Evolutionary conservation across 805 yeast genomes (phyloP), one percentile per base, ranked within the genome.

Genomic region (Saccharomyces mikatae): DNA sequence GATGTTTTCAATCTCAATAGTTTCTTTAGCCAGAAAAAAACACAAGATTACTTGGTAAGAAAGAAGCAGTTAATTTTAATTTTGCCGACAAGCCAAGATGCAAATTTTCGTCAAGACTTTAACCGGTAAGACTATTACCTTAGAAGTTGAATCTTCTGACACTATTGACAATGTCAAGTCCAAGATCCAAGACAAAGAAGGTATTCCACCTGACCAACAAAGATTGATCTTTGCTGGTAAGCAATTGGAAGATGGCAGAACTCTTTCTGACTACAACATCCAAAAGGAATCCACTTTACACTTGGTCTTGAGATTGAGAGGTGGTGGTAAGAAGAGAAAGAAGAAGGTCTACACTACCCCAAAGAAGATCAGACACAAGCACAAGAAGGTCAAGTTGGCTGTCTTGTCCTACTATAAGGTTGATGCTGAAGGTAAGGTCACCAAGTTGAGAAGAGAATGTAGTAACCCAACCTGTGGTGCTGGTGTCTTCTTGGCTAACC

Each of bases 341-440:
- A 94, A 94, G 97, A 92, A 92, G 96, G 97, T 90, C 76, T 94
- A 92, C 92, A 92, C 98, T 82, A 92, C 98, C 76, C 99, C 99
- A 84, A 94, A 94, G 91, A 95, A 91, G 87, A 89, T 94, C 82
- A 89, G 81, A 82, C 98, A 94, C 95, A 91, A 90, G 87, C 97
- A 89, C 87, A 94, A 88, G 89, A 94, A 92, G 85, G 89, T 88
- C 80, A 94, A 94, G 88, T 84, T 94, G 75, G 98, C 97, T 79
- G 97, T 94, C 78, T 87, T 94, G 78, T 90, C 95, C 76, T 94
- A 92, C 94, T 94, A 91, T 90, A 91, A 92, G 86, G 97, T 94
- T 73, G 96, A 90, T 79, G 88, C 86, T 76, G 99, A 94, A 72
- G 99, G 99, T 72, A 87, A 89, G 78, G 97, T 94, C 73, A 92